Evolutionary conservation across 2,329 filamentous ascomycete genomes (phyloP).

Genomic region (Aspergillus hiratsukae): DNA sequence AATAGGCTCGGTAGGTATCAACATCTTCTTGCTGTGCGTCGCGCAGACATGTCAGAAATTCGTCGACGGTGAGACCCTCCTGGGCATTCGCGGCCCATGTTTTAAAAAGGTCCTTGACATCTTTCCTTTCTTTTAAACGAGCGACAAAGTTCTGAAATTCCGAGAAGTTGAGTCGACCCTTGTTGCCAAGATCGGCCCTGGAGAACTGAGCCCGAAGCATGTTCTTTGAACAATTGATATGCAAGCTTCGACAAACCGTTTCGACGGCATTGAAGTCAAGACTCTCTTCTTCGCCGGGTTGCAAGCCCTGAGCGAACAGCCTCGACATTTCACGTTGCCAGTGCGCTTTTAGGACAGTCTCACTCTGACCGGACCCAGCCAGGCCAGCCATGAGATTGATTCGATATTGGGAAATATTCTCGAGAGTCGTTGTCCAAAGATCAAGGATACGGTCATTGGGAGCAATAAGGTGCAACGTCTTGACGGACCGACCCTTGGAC

Average conservation of each 20-base stretch:
- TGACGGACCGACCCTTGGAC: constrained; percentile 64
- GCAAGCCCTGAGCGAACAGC: constrained; percentile 47
- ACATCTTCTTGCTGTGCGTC: constrained; percentile 73
- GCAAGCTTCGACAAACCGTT: constrained; percentile 78
- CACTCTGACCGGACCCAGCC: constrained; percentile 68
- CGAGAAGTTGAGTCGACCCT: constrained; percentile 66
- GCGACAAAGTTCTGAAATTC: constrained; percentile 83
- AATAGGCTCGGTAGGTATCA: constrained; percentile 58
- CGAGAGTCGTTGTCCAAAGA: constrained; percentile 78
- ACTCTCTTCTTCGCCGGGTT: constrained; percentile 57
- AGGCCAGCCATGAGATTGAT: constrained; percentile 88
- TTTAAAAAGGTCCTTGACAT: constrained; percentile 71
- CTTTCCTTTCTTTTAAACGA: constrained; percentile 76
- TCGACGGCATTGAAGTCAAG: constrained; percentile 76
- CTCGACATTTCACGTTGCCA: constrained; percentile 82
- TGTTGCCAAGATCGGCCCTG: constrained; percentile 61
- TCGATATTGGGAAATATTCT: constrained; percentile 77
- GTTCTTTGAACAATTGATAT: constrained; percentile 81
- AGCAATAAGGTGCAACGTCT: constrained; percentile 83
- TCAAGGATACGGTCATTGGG: constrained; percentile 66
- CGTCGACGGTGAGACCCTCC: constrained; percentile 62
- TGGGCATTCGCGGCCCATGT: constrained; percentile 55
- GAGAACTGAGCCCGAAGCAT: constrained; percentile 71
- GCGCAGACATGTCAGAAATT: constrained; percentile 73
- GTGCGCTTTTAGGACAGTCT: constrained; percentile 75